Percentiles rank a stretch among this genome's conserved stretches.
Evolutionary conservation across 2,329 filamentous ascomycete species (phyloP).

Genomic region (Trichophyton verrucosum): DNA sequence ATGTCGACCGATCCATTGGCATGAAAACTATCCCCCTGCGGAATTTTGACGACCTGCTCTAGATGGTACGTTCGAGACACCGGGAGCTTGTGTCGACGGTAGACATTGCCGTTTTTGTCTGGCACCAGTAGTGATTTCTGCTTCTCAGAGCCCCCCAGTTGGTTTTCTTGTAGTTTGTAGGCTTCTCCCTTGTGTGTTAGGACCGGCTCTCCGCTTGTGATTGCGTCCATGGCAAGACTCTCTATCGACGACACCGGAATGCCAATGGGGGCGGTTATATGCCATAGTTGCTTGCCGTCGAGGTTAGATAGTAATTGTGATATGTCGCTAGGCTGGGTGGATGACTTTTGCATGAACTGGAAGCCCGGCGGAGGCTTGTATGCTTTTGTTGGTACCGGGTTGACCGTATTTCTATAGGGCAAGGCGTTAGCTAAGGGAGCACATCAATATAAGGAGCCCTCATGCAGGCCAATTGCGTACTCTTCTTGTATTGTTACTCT

Average conservation of each 20-base stretch:
- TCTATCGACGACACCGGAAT: conserved; percentile 35
- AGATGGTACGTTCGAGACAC: conserved; percentile 18
- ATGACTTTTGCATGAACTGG: conserved; percentile 25
- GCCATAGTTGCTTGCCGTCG: conserved; percentile 36
- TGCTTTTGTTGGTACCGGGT: conserved; percentile 20
- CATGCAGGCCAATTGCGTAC: conserved; percentile 1
- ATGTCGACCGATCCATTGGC: background rate
- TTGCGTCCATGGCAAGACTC: conserved; percentile 32
- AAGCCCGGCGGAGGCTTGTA: conserved; percentile 36
- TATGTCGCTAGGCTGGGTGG: conserved; percentile 20
- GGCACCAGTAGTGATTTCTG: conserved; percentile 27
- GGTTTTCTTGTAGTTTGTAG: conserved; percentile 29
- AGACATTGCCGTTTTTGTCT: conserved; percentile 25
- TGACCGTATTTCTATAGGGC: conserved; percentile 1
- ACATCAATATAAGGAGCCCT: background rate
- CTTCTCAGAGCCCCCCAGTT: conserved; percentile 19
- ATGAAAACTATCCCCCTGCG: conserved; percentile 1
- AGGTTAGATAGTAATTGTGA: conserved; percentile 29
- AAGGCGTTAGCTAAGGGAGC: background rate
- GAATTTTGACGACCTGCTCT: conserved; percentile 10
- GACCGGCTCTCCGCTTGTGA: conserved; percentile 30
- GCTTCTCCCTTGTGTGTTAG: conserved; percentile 31
- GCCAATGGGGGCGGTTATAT: conserved; percentile 35
- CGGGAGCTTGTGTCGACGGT: conserved; percentile 15
- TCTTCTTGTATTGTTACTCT: conserved; percentile 9